Evolutionary conservation across 2,329 filamentous ascomycete genomes (phyloP).

Genomic region (Ophiostoma montium): DNA sequence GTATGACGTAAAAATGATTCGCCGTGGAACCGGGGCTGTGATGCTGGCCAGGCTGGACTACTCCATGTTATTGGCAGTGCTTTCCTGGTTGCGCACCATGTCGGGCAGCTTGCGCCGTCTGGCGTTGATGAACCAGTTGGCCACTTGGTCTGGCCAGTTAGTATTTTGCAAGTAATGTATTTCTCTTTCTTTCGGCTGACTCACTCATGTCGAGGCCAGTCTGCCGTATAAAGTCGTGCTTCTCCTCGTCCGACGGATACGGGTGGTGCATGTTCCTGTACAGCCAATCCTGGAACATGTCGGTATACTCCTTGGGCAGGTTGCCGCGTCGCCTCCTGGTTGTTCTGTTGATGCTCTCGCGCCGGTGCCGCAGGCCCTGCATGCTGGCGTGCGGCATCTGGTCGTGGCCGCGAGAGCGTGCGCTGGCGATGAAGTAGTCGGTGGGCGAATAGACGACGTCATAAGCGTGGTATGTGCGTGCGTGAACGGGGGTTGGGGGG

Average conservation of each 20-base stretch:
- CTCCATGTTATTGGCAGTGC: conserved; percentile 17
- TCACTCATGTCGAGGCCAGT: conserved; percentile 68
- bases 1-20: no score
- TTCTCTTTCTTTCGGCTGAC: no score
- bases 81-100: conserved; percentile 42
- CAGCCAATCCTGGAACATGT: conserved; percentile 71
- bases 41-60: no score
- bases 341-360: neutral
- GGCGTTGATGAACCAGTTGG: conserved; percentile 73
- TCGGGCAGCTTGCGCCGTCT: conserved; percentile 49
- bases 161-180: conserved; percentile 4
- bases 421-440: neutral
- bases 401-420: no score
- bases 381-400: no score
- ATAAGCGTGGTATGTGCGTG: no score
- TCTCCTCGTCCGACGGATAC: conserved; percentile 80
- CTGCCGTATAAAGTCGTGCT: conserved; percentile 62
- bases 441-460: no score
- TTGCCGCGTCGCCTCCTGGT: conserved; percentile 56
- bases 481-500: no score
- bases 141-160: conserved; percentile 46
- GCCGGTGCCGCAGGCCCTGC: no score
- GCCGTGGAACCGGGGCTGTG: no score
- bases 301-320: conserved; percentile 78
- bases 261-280: conserved; percentile 62